Conservation (phyloP, 1,284 basidiomycete genomes). For the Ganoderma leucocontextum region DNA sequence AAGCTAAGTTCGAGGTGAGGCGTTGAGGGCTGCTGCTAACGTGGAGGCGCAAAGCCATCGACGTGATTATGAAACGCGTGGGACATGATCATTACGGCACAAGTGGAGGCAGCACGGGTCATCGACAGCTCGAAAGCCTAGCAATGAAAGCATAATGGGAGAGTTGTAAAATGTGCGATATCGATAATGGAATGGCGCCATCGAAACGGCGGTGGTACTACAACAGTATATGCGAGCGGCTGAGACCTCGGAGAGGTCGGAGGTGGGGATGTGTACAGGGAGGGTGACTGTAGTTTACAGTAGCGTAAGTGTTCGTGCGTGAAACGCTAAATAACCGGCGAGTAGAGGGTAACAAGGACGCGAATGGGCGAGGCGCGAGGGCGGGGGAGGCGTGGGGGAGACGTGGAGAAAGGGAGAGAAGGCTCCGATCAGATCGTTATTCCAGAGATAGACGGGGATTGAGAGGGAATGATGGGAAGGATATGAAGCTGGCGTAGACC, state of each 20-base stretch:
- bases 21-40: background rate
- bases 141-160: conserved; percentile 6
- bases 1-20: background rate
- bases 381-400: background rate
- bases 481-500: conserved; percentile 18
- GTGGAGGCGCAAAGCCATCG: background rate
- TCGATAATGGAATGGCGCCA: background rate
- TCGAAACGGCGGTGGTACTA: background rate
- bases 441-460: conserved; percentile 10
- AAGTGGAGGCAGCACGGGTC: background rate
- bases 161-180: background rate
- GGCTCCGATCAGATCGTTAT: background rate
- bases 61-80: background rate
- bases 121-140: conserved; percentile 17
- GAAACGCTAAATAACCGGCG: background rate
- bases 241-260: background rate
- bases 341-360: background rate
- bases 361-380: no score
- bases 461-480: conserved; percentile 18
- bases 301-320: background rate
- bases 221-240: conserved; percentile 4
- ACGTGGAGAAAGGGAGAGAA: background rate
- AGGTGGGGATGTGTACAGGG: background rate
- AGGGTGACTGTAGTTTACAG: background rate
- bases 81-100: conserved; percentile 10